These are phyloP conservation scores for Citrullus mucosospermus DNA, from an alignment of 306 rosid genomes.

Conservation along the genomic window DNA sequence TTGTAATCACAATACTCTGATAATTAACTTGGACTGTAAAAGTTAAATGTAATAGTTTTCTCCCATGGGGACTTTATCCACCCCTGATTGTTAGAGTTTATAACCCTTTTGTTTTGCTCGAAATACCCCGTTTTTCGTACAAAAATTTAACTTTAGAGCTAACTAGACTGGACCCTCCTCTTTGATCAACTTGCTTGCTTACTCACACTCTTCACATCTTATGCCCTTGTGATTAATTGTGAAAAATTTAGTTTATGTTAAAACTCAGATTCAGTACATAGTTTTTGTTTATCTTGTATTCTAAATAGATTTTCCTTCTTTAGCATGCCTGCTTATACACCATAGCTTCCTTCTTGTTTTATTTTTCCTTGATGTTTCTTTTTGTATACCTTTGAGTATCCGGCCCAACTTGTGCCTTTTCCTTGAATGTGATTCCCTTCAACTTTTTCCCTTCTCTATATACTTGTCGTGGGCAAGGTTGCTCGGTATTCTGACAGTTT, in stretches of 20 bases:
- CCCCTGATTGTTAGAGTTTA: neutral
- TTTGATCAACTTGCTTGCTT: conserved; percentile 1
- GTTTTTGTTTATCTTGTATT: neutral
- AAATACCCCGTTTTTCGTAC: neutral
- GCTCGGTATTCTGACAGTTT: neutral
- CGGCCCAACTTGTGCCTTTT: neutral
- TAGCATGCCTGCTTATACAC: neutral
- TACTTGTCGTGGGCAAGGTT: neutral
- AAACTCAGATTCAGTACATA: neutral
- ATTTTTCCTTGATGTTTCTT: neutral
- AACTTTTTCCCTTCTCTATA: neutral
- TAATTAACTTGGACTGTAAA: neutral
- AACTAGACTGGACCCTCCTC: neutral
- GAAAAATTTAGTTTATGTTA: neutral
- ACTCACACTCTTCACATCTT: neutral
- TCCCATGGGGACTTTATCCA: neutral
- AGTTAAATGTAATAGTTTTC: neutral
- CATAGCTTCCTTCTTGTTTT: neutral
- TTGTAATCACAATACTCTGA: neutral
- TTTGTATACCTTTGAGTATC: neutral
- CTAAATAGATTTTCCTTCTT: neutral
- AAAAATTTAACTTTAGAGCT: neutral
- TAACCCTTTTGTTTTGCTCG: neutral
- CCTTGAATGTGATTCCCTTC: neutral
- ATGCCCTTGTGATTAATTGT: neutral